Evolutionary conservation across 2,329 filamentous ascomycete genomes (phyloP).

Genomic region (Aspergillus fumigatiaffinis): DNA sequence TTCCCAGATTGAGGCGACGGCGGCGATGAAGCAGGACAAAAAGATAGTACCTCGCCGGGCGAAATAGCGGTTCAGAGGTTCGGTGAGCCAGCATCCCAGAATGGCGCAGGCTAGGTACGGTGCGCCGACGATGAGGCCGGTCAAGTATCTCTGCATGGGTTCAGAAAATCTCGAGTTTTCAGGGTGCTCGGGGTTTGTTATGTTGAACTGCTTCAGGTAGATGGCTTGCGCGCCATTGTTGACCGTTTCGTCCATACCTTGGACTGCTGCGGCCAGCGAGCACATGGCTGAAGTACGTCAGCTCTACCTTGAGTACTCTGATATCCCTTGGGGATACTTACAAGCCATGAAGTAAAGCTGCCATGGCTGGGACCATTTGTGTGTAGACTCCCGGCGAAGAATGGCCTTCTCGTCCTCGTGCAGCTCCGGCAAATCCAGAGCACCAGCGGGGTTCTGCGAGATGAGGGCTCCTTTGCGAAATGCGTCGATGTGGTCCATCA

Average conservation of each 20-base stretch:
- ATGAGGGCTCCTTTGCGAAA: slow-evolving; percentile 52
- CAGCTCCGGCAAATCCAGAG: slow-evolving; percentile 47
- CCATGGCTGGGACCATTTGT: slow-evolving; percentile 50
- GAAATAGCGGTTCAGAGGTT: slow-evolving; percentile 66
- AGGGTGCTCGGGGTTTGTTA: slow-evolving; percentile 36
- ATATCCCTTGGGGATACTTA: slow-evolving; percentile 14
- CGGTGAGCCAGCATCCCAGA: slow-evolving; percentile 69
- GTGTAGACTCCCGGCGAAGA: slow-evolving; percentile 44
- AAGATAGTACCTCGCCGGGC: slow-evolving; percentile 76
- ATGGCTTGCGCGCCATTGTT: slow-evolving; percentile 67
- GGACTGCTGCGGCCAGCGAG: slow-evolving; percentile 32
- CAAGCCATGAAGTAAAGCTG: slow-evolving; percentile 46
- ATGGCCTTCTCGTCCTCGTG: slow-evolving; percentile 41
- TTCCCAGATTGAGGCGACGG: slow-evolving; percentile 51
- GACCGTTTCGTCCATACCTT: slow-evolving; percentile 61
- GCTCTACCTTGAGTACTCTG: background rate
- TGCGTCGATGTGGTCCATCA: slow-evolving; percentile 46
- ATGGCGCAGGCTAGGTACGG: slow-evolving; percentile 62
- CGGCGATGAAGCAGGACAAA: slow-evolving; percentile 67
- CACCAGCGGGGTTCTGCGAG: slow-evolving; percentile 48
- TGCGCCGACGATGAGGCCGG: slow-evolving; percentile 58
- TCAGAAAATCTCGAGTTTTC: slow-evolving; percentile 40
- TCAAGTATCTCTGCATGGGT: slow-evolving; percentile 47
- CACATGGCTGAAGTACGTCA: background rate
- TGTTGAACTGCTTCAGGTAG: slow-evolving; percentile 59